Base-by-base conservation (phyloP, 2,329 filamentous ascomycete genomes). In the Thyridium curvatum region DNA sequence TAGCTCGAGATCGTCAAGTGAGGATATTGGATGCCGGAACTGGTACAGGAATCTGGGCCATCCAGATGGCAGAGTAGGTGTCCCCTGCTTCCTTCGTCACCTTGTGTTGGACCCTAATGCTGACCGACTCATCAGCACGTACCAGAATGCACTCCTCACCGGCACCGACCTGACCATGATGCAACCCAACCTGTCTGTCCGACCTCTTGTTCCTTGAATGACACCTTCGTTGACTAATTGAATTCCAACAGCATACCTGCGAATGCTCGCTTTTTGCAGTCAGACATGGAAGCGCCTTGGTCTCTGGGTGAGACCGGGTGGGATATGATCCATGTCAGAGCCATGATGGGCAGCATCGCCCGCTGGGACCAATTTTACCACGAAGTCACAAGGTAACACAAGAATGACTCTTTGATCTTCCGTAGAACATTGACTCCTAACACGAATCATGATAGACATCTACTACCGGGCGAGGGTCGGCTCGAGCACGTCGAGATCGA, bases 401-500 rank as follows among this genome's bases (percentile, higher is more conserved):
- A 15, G 32, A 16, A 34, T 34, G 14, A 30, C 28, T 32, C 39
- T 44, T 32, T 31, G 30, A 18, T 38, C 16, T 30, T 21, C 34
- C 21, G 5, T 26, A 9, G 8, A 5, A 12, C 3, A 10, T 13
- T 12, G 10, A 18, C 33, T 14, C 31, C 41, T 38, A 45, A 48
- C 60, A 40, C 58, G 32, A 18, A 3, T 30, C 18, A n/a, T 18
- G 16, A 13, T 46, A 88, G 84, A 38, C 86, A 94, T 54, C 71
- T 96, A 18, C 80, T 79, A 50, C 87, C 88, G 2, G 82, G 82
- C 2, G 72, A 68, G 31, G 91, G 90, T 39, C 76, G 73, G 55
- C 72, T 96, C 40, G 90, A 97, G 61, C 88, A 94, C 49, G 77
- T 94, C 35, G 91, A 97, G 58, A 84, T 97, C 39, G 88, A 97